Conservation (phyloP, 2,329 filamentous ascomycete genomes). For the Alternaria longipes region DNA sequence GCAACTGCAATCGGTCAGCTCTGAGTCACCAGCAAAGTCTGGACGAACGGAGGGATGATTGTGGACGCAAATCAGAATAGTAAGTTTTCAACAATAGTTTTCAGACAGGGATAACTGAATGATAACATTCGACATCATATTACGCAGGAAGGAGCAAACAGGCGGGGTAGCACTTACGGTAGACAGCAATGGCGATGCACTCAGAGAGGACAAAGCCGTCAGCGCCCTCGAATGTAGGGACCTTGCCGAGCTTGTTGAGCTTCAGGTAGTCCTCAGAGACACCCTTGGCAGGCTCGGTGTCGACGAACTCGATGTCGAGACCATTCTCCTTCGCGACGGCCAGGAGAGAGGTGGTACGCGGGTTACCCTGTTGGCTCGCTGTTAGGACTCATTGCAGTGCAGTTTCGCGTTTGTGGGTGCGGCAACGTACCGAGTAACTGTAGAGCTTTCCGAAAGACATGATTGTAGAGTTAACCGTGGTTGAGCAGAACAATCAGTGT, state of each 20-base stretch:
- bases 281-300: slow-evolving; percentile 71
- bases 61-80: slow-evolving; percentile 85
- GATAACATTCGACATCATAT: slow-evolving; percentile 74
- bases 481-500: slow-evolving; percentile 43
- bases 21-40: slow-evolving; percentile 39
- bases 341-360: slow-evolving; percentile 86
- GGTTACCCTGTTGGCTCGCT: slow-evolving; percentile 72
- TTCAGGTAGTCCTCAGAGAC: slow-evolving; percentile 80
- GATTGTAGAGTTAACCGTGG: slow-evolving; percentile 58
- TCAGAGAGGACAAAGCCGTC: slow-evolving; percentile 92
- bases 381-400: slow-evolving; percentile 38
- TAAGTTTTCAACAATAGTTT: slow-evolving; percentile 82
- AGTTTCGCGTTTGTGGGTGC: slow-evolving; percentile 7
- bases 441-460: slow-evolving; percentile 99
- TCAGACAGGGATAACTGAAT: slow-evolving; percentile 84
- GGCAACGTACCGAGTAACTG: slow-evolving; percentile 70
- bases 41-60: slow-evolving; percentile 20
- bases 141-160: slow-evolving; percentile 38
- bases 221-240: slow-evolving; percentile 90
- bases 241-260: slow-evolving; percentile 86
- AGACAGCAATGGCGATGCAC: slow-evolving; percentile 94
- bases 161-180: slow-evolving; percentile 73
- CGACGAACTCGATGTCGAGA: slow-evolving; percentile 86
- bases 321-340: slow-evolving; percentile 98
- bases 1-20: slow-evolving; percentile 71